These are phyloP conservation scores for Toxoplasma gondii DNA, from an alignment of 169 alveolate species.

Conservation along the genomic window DNA sequence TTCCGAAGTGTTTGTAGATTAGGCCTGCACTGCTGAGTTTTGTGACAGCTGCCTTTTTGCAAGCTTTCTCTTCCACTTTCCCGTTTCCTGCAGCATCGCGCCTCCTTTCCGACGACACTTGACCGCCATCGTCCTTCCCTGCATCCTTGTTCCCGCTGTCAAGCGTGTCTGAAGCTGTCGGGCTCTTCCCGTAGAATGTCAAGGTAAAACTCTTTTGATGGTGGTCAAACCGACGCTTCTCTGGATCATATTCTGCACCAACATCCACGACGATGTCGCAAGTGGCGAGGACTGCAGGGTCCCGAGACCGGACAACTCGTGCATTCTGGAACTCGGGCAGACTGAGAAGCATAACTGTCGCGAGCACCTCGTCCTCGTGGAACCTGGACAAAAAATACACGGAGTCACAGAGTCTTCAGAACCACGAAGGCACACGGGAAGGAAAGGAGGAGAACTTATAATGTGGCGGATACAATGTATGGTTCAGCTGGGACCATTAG, in stretches of 20 bases:
- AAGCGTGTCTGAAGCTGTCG: not conserved
- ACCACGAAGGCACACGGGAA: not conserved
- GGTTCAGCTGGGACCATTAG: no score
- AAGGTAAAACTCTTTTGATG: slow-evolving; percentile 89
- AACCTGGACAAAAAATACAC: slow-evolving; percentile 1
- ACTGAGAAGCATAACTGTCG: slow-evolving; percentile 75
- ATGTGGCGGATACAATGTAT: not conserved
- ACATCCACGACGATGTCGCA: slow-evolving; percentile 92
- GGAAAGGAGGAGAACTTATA: not conserved
- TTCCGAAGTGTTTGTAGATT: slow-evolving; percentile 89
- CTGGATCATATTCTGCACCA: slow-evolving; percentile 87
- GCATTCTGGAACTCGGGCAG: slow-evolving; percentile 83
- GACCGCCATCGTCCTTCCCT: not conserved
- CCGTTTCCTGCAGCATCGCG: slow-evolving; percentile 27
- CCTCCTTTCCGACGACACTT: not conserved
- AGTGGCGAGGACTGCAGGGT: slow-evolving; percentile 79
- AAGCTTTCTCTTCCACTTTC: not conserved
- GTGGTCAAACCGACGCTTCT: slow-evolving; percentile 87
- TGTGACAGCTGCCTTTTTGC: slow-evolving; percentile 59
- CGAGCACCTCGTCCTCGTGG: slow-evolving; percentile 48
- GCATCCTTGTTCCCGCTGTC: not conserved
- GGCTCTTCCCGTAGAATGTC: slow-evolving; percentile 72
- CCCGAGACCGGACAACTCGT: slow-evolving; percentile 87
- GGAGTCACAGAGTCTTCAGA: not conserved
- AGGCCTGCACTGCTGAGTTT: slow-evolving; percentile 92